Base-by-base conservation (phyloP, 257 asterid species). In the Jaltomata sinuosa region DNA sequence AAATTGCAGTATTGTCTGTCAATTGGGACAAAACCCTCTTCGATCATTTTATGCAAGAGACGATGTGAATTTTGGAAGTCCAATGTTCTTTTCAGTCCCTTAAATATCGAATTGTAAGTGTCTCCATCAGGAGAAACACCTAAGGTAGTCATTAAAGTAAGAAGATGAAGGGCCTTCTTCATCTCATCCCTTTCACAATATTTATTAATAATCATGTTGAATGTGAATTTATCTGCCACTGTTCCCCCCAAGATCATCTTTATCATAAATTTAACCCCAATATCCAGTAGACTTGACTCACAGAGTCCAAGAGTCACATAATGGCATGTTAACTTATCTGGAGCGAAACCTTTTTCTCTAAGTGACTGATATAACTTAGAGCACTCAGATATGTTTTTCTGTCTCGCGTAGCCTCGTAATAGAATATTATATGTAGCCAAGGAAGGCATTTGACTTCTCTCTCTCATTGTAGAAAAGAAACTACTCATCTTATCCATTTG, bases 371-470 rank as follows among this genome's bases (percentile, higher is more conserved):
- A 93, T 21, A 91, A 79, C 8, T 79, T 79, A 72, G 88, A 93
- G 89, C 93, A 94, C 55, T 85, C 92, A 6, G 90, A 62, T 14
- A 94, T 84, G 83, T 90, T 86, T 45, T 81, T 83, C 22, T 88
- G 88, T 77, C 87, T 84, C 10, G 98, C 87, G 53, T 92, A 91
- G 81, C 98, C 94, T 64, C 92, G 97, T 86, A 96, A 85, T 64
- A 94, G 94, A 87, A 93, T 90, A 84, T 92, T 94, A 85, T 90
- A 93, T 6, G 99, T 93, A 85, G 85, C 90, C 90, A 96, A 87
- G 90, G 74, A 92, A 61, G 97, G 97, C 50, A 81, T 61, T 77
- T 92, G 83, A 53, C 80, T 83, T 79, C 40, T 78, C 14, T 57
- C 59, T 2, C 84, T 91, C 93, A 91, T 88, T 82, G 85, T 77